A percentile compares a stretch with the other conserved stretches of the same genome.
phyloP scores from a whole-genome alignment of 1,284 basidiomycete genomes.

The Cystobasidiaceae sp. region DNA sequence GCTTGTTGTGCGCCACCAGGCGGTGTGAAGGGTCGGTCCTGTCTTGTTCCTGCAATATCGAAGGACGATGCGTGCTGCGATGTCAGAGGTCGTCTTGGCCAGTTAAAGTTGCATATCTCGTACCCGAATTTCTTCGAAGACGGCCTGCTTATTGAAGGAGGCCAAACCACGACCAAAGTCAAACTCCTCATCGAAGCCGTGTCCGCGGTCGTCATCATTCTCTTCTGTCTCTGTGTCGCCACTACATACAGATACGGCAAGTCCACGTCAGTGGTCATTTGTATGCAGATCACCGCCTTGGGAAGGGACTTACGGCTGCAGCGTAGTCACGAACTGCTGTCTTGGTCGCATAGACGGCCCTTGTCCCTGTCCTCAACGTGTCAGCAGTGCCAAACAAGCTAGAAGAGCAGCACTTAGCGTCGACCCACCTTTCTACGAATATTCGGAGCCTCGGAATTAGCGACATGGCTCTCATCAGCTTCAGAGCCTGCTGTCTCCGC shows the following conservation, averaged over 20 bases:
- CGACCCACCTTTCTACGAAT: constrained; percentile 16
- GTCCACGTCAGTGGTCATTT: no score
- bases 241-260: no score
- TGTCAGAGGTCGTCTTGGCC: no score
- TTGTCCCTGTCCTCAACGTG: no score
- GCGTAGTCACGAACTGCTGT: constrained; percentile 21
- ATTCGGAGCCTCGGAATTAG: constrained; percentile 21
- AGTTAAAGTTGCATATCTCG: no score
- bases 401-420: no score
- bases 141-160: constrained; percentile 38
- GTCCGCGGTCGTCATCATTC: neutral
- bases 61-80: neutral
- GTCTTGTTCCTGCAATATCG: constrained; percentile 35
- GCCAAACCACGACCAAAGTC: constrained; percentile 35
- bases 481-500: constrained; percentile 26
- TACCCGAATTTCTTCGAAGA: constrained; percentile 37
- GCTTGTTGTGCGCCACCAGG: constrained; percentile 41
- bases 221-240: constrained; percentile 27
- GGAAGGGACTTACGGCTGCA: constrained; percentile 16
- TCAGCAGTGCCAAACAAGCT: no score
- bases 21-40: constrained; percentile 37
- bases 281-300: neutral
- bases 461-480: constrained; percentile 28
- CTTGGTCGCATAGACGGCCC: constrained; percentile 21
- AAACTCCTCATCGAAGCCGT: constrained; percentile 38